A percentile compares a stretch with the other conserved stretches of the same genome.
Evolutionary conservation across 139 green algal genomes (phyloP).

Genomic region (Micractinium sp.): DNA sequence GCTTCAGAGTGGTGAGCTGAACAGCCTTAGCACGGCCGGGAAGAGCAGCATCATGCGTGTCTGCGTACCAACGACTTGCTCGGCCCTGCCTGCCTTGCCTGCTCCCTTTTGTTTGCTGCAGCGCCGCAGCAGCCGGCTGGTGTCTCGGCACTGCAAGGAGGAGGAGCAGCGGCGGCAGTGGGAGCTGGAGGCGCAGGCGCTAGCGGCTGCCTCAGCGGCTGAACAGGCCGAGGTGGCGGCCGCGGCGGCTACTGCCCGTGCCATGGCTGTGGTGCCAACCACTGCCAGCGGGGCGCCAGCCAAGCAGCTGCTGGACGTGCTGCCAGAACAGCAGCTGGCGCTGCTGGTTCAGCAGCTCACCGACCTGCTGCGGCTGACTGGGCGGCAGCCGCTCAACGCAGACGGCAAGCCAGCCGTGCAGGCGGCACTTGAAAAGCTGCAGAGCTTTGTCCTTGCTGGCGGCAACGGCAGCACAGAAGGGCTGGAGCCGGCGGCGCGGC

Average conservation of each 20-base stretch:
- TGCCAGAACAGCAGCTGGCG: constrained; percentile 43
- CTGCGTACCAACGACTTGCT: not conserved
- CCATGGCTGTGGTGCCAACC: constrained; percentile 30
- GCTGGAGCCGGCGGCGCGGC: not conserved
- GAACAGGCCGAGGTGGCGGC: constrained; percentile 23
- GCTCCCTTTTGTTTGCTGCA: not conserved
- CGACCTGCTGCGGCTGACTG: constrained; percentile 1
- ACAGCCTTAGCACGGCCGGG: too few species aligned
- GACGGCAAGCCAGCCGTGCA: not conserved
- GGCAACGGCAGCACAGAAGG: not conserved
- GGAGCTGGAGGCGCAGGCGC: constrained; percentile 4
- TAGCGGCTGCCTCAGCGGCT: not conserved
- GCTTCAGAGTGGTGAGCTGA: too few species aligned
- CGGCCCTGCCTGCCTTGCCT: not conserved
- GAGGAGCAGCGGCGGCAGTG: constrained; percentile 18
- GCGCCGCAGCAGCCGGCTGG: constrained; percentile 42
- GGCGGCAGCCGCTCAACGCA: constrained; percentile 19
- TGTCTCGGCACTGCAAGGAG: constrained; percentile 27
- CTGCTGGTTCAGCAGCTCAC: constrained; percentile 31
- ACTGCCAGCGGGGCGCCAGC: constrained; percentile 30
- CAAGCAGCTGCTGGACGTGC: constrained; percentile 50
- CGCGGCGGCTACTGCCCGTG: not conserved
- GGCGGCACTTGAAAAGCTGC: not conserved
- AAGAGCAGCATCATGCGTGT: not conserved
- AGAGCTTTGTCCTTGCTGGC: not conserved